A percentile compares a stretch with the other conserved stretches of the same genome.
phyloP scores from a whole-genome alignment of 176 grass and related monocot genomes.

The Eleusine coracana region DNA sequence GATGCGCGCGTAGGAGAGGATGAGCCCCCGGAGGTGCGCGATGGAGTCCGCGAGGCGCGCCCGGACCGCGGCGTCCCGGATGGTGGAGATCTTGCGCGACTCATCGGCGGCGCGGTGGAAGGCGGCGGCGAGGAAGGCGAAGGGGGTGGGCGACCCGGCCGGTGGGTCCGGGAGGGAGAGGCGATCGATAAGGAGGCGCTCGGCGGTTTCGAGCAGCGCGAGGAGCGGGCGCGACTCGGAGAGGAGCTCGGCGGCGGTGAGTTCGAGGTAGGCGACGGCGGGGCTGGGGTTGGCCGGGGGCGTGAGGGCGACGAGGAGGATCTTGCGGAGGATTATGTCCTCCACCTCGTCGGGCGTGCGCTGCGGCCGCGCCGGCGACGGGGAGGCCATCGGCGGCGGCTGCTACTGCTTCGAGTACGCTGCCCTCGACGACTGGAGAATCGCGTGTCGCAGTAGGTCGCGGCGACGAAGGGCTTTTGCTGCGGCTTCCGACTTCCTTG shows the following conservation, averaged over 20 bases:
- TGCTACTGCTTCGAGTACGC: conserved; percentile 8
- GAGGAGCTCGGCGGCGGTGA: conserved; percentile 94
- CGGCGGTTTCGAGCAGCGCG: conserved; percentile 56
- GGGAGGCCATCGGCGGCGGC: conserved; percentile 43
- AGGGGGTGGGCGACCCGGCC: conserved; percentile 45
- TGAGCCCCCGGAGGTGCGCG: conserved; percentile 55
- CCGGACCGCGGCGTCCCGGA: conserved; percentile 62
- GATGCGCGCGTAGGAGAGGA: conserved; percentile 81
- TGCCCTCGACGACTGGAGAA: not conserved
- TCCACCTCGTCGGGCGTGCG: conserved; percentile 83
- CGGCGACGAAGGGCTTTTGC: conserved; percentile 9
- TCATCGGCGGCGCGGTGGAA: conserved; percentile 80
- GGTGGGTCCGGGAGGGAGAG: conserved; percentile 60
- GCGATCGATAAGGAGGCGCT: conserved; percentile 89
- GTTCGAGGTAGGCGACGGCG: conserved; percentile 76
- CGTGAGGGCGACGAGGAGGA: conserved; percentile 87
- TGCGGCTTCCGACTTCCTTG: not conserved
- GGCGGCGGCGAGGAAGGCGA: conserved; percentile 64
- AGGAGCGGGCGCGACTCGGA: conserved; percentile 80
- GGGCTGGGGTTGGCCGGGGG: conserved; percentile 41
- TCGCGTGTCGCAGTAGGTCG: not conserved
- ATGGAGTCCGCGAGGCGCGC: conserved; percentile 59
- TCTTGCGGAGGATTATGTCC: conserved; percentile 98
- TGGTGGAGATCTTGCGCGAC: conserved; percentile 76
- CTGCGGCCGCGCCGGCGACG: conserved; percentile 61